Evolutionary conservation across 169 alveolate species (phyloP).

Genomic region (Cryptosporidium ubiquitum): DNA sequence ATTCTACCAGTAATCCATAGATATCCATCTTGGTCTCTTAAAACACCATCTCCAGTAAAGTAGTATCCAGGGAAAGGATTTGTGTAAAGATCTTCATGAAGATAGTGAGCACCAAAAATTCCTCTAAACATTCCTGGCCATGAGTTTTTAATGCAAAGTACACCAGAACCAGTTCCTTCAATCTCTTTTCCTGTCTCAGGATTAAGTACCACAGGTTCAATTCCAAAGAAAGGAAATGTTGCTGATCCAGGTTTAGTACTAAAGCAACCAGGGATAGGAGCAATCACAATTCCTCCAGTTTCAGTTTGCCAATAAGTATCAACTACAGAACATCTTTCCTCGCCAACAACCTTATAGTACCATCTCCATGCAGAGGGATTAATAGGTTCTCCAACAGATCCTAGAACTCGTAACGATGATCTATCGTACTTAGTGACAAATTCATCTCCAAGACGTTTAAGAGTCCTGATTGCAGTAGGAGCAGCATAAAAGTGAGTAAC

Average conservation of each 20-base stretch:
- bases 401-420: slow-evolving; percentile 82
- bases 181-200: slow-evolving; percentile 87
- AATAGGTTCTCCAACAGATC: slow-evolving; percentile 93
- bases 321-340: slow-evolving; percentile 84
- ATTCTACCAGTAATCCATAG: slow-evolving; percentile 95
- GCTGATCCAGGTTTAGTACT: slow-evolving; percentile 95
- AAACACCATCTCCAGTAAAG: slow-evolving; percentile 96
- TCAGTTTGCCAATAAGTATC: slow-evolving; percentile 99
- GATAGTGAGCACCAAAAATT: slow-evolving; percentile 88
- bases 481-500: slow-evolving; percentile 94
- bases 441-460: slow-evolving; percentile 85
- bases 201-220: slow-evolving; percentile 88
- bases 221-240: slow-evolving; percentile 87
- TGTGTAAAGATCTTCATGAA: slow-evolving; percentile 86
- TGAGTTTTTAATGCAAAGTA: slow-evolving; percentile 86
- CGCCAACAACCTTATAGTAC: slow-evolving; percentile 85
- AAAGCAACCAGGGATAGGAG: slow-evolving; percentile 91
- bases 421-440: slow-evolving; percentile 80
- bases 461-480: slow-evolving; percentile 96
- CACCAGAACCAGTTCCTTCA: slow-evolving; percentile 85
- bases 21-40: slow-evolving; percentile 93
- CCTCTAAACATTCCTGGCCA: slow-evolving; percentile 93
- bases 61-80: slow-evolving; percentile 87
- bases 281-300: slow-evolving; percentile 93
- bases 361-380: slow-evolving; percentile 95